Evolutionary conservation across 176 grass and related monocot species (phyloP), one percentile per base, ranked within the genome.

Genomic region (Dactylis glomerata): DNA sequence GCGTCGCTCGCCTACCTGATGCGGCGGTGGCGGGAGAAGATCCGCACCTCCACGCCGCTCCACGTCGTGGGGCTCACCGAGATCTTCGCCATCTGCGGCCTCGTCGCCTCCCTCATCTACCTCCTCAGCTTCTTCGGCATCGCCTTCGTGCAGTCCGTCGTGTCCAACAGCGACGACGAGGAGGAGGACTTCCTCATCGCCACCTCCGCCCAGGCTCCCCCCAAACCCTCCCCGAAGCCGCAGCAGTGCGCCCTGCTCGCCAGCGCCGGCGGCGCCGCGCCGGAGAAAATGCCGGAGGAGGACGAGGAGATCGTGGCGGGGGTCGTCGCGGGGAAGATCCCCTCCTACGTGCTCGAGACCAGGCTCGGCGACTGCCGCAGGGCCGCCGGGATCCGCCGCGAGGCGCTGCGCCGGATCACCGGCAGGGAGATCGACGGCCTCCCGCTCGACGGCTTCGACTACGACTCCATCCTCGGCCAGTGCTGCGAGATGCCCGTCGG

Each of bases 101-200:
- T 95, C 76, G 81, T 92, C 19, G 88, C 83, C 0, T 95, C 93
- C 0, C 90, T 92, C 72, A 91, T 95, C 83, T 95, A 95, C 81
- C 90, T 95, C 31, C 84, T 95, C 76, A 89, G 86, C 73, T 95
- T 95, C 88, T 95, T 91, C 84, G 93, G 93, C 66, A 92, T 95
- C 81, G 91, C 86, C 69, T 95, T 90, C 83, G 86, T 95, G 5
- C 93, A 95, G 71, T 92, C 93, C 68, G 78, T 90, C 71, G 85
- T 95, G 8, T 95, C 93, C 85, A 90, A 82, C 80, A 83, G 83
- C 79, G 93, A 95, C 76, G 93, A 95, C 58, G 93, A 94, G 46
- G 92, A 95, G 10, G 89, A 95, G 36, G 89, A 91, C 64, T 90
- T 74, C 80, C 65, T 90, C 54, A 83, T 86, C 80, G 36, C 64